Evolutionary conservation across 306 rosid species (phyloP), one percentile per base, ranked within the genome.

Genomic region (Ormosia emarginata): DNA sequence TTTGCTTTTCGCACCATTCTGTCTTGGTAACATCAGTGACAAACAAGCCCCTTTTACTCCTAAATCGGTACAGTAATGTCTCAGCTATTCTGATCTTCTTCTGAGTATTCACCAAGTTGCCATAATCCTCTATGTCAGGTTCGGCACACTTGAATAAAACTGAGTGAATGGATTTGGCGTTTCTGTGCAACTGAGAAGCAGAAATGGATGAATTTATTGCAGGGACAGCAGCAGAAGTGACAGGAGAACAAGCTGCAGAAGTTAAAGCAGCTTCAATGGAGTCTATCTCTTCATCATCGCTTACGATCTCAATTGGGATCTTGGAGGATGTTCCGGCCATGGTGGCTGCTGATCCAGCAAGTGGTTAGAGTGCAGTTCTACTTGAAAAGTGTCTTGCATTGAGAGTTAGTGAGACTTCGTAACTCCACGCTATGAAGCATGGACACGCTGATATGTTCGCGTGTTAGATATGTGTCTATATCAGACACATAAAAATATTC

Each of bases 11-110:
- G 12, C 87, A 79, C 87, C 87, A 83, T 72, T 83, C 97, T 75
- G 90, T 84, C 80, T 50, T 55, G 32, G 95, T 88, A 64, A 94
- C 14, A 65, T 92, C 97, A n/a, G 97, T 90, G 83, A 89, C 97
- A 46, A 82, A 69, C 90, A 91, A 82, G 74, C 91, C 91, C 74
- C 72, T 94, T 56, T 88, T 93, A 82, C 63, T 87, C 84, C 97
- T 87, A 74, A 90, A 94, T 18, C 84, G 84, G 9, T 43, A 85
- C 24, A 91, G 79, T 10, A 87, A 78, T 12, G 97, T 84, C 15
- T 89, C 85, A 32, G 34, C 46, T 62, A 5, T 72, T 81, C 75
- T 87, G 29, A 11, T 67, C 82, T 81, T 89, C 89, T 90, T 92
- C 81, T 72, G 85, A 83, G 79, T n/a, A 8, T 40, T 69, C 39